Evolutionary conservation across 768 basidiomycete species (phyloP).

Genomic region (Boletus edulis): DNA sequence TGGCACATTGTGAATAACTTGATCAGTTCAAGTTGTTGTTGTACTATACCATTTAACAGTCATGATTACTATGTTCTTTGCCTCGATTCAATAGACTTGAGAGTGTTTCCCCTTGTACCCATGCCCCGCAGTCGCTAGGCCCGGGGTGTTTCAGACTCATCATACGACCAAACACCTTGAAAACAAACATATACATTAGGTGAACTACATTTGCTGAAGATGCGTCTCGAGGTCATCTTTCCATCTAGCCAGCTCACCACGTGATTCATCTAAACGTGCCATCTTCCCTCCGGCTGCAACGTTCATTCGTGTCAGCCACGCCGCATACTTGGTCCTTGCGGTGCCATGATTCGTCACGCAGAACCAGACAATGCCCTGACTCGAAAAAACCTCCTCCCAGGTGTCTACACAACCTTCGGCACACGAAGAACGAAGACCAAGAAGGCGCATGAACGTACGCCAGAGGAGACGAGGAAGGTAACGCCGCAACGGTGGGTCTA

Average conservation of each 20-base stretch:
- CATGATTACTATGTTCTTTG: no score
- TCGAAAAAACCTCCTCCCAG: constrained; percentile 42
- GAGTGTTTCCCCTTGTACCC: no score
- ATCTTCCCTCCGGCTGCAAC: constrained; percentile 38
- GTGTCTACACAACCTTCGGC: constrained; percentile 49
- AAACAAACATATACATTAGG: background rate
- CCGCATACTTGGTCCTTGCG: constrained; percentile 13
- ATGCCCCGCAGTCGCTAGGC: no score
- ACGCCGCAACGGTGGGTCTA: constrained; percentile 59
- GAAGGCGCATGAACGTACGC: constrained; percentile 48
- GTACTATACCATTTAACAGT: no score
- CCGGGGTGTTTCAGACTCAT: no score
- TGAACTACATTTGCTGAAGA: constrained; percentile 6
- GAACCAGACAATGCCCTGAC: constrained; percentile 48
- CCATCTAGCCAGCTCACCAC: constrained; percentile 43
- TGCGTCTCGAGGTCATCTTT: constrained; percentile 14
- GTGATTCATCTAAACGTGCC: constrained; percentile 53
- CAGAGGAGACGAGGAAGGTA: constrained; percentile 60
- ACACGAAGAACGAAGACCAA: constrained; percentile 39
- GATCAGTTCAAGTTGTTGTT: no score
- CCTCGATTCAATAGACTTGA: no score
- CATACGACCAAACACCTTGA: no score
- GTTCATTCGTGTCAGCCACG: constrained; percentile 15
- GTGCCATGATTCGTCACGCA: constrained; percentile 43
- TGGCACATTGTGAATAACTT: no score